phyloP scores from a whole-genome alignment of 140 eudicot genomes.

The Stevia rebaudiana region DNA sequence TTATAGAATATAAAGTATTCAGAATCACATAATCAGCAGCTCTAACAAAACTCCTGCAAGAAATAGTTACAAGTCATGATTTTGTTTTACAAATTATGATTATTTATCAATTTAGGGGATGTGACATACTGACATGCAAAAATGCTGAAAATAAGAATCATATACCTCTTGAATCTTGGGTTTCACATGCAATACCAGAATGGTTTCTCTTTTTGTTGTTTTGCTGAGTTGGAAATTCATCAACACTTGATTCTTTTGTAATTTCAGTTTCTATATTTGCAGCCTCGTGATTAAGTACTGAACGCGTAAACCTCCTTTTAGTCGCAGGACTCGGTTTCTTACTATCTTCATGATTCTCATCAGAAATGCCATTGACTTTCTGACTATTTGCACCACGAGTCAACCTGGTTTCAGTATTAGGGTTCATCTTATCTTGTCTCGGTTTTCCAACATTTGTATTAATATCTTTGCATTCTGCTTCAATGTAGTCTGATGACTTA shows the following conservation, averaged over 20 bases:
- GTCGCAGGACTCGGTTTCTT: conserved; percentile 11
- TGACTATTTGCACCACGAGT: conserved; percentile 36
- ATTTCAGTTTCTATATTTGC: conserved; percentile 17
- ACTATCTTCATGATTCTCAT: conserved; percentile 23
- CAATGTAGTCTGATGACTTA: conserved; percentile 7
- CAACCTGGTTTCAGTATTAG: conserved; percentile 20
- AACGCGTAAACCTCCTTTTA: conserved; percentile 21
- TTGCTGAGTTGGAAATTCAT: conserved; percentile 17
- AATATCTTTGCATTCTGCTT: conserved; percentile 13
- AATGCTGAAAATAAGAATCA: conserved; percentile 2
- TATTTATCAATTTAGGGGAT: background rate
- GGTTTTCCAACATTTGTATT: conserved; percentile 3
- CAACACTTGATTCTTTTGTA: conserved; percentile 11
- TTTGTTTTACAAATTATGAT: background rate
- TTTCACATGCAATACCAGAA: conserved; percentile 14
- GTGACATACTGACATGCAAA: background rate
- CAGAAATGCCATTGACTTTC: conserved; percentile 20
- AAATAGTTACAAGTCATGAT: background rate
- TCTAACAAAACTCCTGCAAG: background rate
- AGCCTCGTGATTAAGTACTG: conserved; percentile 16
- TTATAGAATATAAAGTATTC: background rate
- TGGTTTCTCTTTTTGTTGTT: conserved; percentile 19
- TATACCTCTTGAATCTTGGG: conserved; percentile 31
- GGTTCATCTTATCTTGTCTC: conserved; percentile 17
- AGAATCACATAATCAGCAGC: background rate